Conservation (phyloP, 495 filamentous ascomycete genomes). For the Penicillium parvum region DNA sequence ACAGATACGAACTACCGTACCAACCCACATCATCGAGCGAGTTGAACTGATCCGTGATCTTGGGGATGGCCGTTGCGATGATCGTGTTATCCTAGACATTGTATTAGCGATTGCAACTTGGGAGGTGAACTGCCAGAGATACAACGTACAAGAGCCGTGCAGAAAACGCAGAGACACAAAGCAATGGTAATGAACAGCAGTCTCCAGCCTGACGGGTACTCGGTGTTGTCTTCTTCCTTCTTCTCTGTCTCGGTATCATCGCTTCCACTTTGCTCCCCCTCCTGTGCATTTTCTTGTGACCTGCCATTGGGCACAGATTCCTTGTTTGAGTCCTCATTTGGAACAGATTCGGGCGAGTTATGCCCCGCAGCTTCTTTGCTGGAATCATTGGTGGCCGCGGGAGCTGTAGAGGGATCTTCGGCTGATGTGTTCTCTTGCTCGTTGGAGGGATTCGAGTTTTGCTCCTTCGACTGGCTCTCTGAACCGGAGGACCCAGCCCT, state of each 20-base stretch:
- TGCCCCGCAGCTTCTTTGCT: constrained; percentile 9
- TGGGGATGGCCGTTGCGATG: constrained; percentile 79
- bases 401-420: constrained; percentile 4
- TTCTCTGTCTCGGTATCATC: constrained; percentile 15
- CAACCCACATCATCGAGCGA: constrained; percentile 74
- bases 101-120: background rate
- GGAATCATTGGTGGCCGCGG: constrained; percentile 2
- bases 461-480: constrained; percentile 6
- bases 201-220: constrained; percentile 50
- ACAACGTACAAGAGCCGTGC: constrained; percentile 56
- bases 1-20: constrained; percentile 68
- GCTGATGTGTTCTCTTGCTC: constrained; percentile 27
- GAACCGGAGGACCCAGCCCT: background rate
- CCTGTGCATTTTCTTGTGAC: constrained; percentile 8
- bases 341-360: constrained; percentile 1
- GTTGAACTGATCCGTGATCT: constrained; percentile 76
- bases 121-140: background rate
- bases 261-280: constrained; percentile 5
- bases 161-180: constrained; percentile 59
- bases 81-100: constrained; percentile 62
- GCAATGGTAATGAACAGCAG: constrained; percentile 56
- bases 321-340: constrained; percentile 10
- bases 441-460: constrained; percentile 15
- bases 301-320: constrained; percentile 1
- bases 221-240: constrained; percentile 35